phyloP scores from a whole-genome alignment of 73 alveolate species.

The Paramecium primaurelia region DNA sequence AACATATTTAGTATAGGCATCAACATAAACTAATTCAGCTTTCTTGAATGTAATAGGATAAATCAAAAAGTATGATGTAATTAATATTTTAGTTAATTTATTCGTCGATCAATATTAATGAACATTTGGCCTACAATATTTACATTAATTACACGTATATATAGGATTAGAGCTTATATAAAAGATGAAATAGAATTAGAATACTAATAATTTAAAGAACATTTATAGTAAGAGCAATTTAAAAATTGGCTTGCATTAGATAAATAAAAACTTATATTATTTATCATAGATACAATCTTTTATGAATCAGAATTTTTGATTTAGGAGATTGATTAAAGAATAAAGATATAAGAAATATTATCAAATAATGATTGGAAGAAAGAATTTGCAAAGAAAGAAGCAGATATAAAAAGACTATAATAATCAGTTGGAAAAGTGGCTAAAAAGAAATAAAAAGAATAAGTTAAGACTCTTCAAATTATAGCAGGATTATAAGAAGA shows the following conservation, averaged over 20 bases:
- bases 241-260: background rate
- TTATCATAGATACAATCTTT: background rate
- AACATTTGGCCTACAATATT: conserved; percentile 29
- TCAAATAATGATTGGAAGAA: background rate
- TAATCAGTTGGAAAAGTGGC: conserved; percentile 6
- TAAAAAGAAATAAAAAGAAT: background rate
- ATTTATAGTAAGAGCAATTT: background rate
- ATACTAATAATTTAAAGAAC: background rate
- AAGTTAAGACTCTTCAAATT: background rate
- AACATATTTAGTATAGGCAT: background rate
- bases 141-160: background rate
- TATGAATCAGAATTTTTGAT: conserved; percentile 32
- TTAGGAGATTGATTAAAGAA: background rate
- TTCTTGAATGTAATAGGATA: conserved; percentile 4
- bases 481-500: background rate
- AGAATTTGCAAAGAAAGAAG: background rate
- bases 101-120: conserved; percentile 3
- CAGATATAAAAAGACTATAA: background rate
- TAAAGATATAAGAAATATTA: background rate
- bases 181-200: conserved; percentile 23
- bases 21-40: conserved; percentile 30
- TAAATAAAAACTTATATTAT: background rate
- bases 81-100: background rate
- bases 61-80: background rate
- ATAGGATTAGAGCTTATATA: conserved; percentile 29